Evolutionary conservation across 257 asterid genomes (phyloP), one percentile per base, ranked within the genome.

Genomic region (Solanum megistacrolobum): DNA sequence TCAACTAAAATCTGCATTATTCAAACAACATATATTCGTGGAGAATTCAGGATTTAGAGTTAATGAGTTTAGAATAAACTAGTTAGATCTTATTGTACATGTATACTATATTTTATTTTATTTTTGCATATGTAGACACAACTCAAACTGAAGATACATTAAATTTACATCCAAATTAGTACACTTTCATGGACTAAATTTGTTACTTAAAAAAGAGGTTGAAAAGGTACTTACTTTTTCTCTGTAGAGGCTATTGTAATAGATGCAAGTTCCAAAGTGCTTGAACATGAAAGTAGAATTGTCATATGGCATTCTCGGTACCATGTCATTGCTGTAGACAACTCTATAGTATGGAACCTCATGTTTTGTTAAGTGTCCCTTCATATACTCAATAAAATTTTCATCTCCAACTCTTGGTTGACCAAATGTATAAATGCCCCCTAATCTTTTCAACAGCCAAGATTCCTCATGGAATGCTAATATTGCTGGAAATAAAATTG

Each of bases 331-430:
- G 46, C 90, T 83, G 29, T 95, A 93, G 79, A 95, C 96, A 79
- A 92, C 92, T 85, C 96, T 93, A 32, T 89, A 91, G 86, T 93
- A 95, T 29, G 83, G 86, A 0, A 91, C 88, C 5, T 89, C 92
- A 21, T 89, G 86, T 2, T 9, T 14, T 65, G 65, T 68, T 23
- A 94, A 88, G 11, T 88, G 76, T 20, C 14, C 90, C 23, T 89
- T 74, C 95, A 94, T 92, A 18, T 88, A 93, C 9, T 74, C 76
- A 32, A 91, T 93, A 27, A 94, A 95, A 4, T 25, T 35, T 34
- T 78, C 88, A 88, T 94, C 94, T 36, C 98, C 98, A 16, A 95
- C 96, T 52, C 94, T 92, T 0, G 98, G 98, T 58, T 94, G 98
- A 7, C 98, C 98, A 48, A 90, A 95, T 8, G 98, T 94, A 89